Percentiles rank a stretch among this genome's conserved stretches.
These are phyloP conservation scores for Coelastrella sp. DNA, from an alignment of 139 green algal genomes.

Conservation along the genomic window DNA sequence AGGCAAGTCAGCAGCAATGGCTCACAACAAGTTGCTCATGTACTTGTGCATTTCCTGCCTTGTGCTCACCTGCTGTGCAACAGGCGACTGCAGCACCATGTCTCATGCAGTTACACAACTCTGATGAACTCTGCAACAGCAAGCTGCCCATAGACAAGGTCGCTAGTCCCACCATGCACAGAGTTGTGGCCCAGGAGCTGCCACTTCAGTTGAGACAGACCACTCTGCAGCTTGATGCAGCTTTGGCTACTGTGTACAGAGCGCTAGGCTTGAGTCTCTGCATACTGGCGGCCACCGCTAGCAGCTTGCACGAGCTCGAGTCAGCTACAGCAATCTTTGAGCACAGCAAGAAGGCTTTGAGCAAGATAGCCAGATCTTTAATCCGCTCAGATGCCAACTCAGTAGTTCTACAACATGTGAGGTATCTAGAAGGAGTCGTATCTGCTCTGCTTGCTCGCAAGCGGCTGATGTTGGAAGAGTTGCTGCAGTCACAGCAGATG, in stretches of 20 bases:
- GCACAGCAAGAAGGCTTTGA: background rate
- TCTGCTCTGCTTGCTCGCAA: too few species aligned
- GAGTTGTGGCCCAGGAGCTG: background rate
- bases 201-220: background rate
- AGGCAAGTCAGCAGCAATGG: too few species aligned
- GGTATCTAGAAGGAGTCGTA: slow-evolving; percentile 1
- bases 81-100: too few species aligned
- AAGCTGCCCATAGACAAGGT: background rate
- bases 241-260: slow-evolving; percentile 8
- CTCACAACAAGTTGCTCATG: background rate
- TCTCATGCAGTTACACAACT: too few species aligned
- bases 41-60: background rate
- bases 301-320: slow-evolving; percentile 7
- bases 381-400: background rate
- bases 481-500: too few species aligned
- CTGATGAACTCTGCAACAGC: slow-evolving; percentile 5
- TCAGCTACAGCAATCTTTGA: background rate
- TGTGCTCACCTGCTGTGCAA: too few species aligned
- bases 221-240: background rate
- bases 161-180: slow-evolving; percentile 5
- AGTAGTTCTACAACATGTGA: background rate
- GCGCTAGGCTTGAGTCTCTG: slow-evolving; percentile 17
- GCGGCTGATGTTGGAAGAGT: too few species aligned
- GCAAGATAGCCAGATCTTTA: background rate
- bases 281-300: slow-evolving; percentile 24